These are phyloP conservation scores for Globisporangium paroecandrum DNA, from an alignment of 352 stramenopile species.

Conservation along the genomic window DNA sequence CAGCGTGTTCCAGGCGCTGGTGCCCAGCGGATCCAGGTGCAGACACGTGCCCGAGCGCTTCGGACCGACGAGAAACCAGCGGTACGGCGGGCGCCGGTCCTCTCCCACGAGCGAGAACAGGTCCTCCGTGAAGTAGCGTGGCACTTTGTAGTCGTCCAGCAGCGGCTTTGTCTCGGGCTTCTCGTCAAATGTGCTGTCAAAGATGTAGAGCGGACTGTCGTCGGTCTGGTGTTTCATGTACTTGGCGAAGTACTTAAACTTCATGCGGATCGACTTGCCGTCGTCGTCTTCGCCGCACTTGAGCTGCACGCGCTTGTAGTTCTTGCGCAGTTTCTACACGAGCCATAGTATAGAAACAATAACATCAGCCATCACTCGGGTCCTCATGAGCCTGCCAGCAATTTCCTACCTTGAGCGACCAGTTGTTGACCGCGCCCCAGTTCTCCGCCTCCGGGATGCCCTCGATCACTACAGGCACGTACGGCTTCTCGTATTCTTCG, in stretches of 20 bases:
- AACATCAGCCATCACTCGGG: too few relatives aligned
- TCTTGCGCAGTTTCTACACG: constrained; percentile 43
- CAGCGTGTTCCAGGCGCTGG: constrained; percentile 96
- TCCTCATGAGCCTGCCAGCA: neutral
- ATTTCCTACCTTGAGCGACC: constrained; percentile 54
- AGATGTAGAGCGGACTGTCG: constrained; percentile 95
- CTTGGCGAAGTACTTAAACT: constrained; percentile 79
- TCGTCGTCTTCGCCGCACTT: constrained; percentile 84
- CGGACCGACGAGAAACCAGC: constrained; percentile 95
- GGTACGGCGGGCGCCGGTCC: constrained; percentile 89
- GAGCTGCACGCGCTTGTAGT: constrained; percentile 75
- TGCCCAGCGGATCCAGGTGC: constrained; percentile 95
- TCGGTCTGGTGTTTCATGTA: constrained; percentile 78
- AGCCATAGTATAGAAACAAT: too few relatives aligned
- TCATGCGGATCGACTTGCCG: constrained; percentile 74
- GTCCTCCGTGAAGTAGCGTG: constrained; percentile 78
- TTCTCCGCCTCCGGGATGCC: constrained; percentile 75
- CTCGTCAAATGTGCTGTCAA: constrained; percentile 94
- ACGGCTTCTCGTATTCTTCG: constrained; percentile 75
- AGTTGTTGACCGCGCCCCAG: constrained; percentile 70
- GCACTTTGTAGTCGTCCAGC: constrained; percentile 73
- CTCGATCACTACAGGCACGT: constrained; percentile 77
- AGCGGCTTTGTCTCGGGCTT: constrained; percentile 73
- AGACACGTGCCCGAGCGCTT: constrained; percentile 91
- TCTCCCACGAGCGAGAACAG: constrained; percentile 85